A percentile compares a stretch with the other conserved stretches of the same genome.
phyloP scores from a whole-genome alignment of 2,329 filamentous ascomycete species.

The Ascocoryne sarcoides region DNA sequence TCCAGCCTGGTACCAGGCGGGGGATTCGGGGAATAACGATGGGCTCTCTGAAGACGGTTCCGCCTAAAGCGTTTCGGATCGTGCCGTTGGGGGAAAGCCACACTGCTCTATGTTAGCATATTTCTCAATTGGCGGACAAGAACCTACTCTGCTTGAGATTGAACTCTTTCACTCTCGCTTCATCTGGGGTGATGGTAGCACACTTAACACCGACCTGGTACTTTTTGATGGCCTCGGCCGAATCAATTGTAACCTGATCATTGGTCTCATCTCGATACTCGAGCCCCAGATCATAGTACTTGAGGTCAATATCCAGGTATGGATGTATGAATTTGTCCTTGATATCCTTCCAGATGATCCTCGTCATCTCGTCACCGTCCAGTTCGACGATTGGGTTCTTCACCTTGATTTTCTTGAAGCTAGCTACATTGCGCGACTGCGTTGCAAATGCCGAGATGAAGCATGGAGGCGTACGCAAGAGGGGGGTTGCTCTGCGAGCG shows the following conservation, averaged over 20 bases:
- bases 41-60: slow-evolving; percentile 97
- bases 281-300: slow-evolving; percentile 93
- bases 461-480: slow-evolving; percentile 5
- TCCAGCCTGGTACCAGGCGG: slow-evolving; percentile 91
- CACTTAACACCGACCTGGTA: slow-evolving; percentile 99
- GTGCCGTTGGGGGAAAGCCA: slow-evolving; percentile 98
- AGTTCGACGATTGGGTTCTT: slow-evolving; percentile 98
- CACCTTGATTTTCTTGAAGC: slow-evolving; percentile 87
- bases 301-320: slow-evolving; percentile 94
- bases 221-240: slow-evolving; percentile 97
- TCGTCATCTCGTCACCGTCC: slow-evolving; percentile 92
- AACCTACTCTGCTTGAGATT: slow-evolving; percentile 90
- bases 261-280: slow-evolving; percentile 93
- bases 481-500: neutral
- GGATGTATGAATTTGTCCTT: slow-evolving; percentile 98
- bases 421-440: slow-evolving; percentile 44
- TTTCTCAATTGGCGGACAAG: slow-evolving; percentile 3
- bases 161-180: slow-evolving; percentile 94
- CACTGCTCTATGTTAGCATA: slow-evolving; percentile 46
- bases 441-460: slow-evolving; percentile 18
- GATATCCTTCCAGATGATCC: slow-evolving; percentile 98
- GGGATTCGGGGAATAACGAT: slow-evolving; percentile 94
- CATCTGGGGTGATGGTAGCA: slow-evolving; percentile 97
- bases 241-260: slow-evolving; percentile 91
- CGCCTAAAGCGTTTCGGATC: slow-evolving; percentile 67